Evolutionary conservation across 768 basidiomycete species (phyloP), one percentile per base, ranked within the genome.

Genomic region (Boletus coccyginus): DNA sequence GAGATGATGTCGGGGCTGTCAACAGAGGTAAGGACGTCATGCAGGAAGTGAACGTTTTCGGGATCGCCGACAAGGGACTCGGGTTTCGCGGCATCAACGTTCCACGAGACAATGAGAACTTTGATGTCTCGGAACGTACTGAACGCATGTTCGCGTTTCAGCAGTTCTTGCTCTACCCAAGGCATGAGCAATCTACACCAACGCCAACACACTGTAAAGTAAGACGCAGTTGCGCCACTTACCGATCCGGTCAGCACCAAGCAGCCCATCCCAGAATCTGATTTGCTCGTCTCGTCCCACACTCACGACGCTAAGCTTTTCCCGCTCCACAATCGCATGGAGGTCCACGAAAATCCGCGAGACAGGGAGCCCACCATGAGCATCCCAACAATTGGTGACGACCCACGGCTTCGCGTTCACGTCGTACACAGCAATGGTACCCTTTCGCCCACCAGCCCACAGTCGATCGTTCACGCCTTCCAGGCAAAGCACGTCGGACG

Each of bases 231-330:
- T 8, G 12, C 16, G 31, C 44, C 32, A 80, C 87, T 70, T 61
- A 95, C 94, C 92, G 52, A 95, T 83, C 89, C 92, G 94, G 65
- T 95, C 89, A 16, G 80, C 76, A 12, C 86, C 86, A 36, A 97
- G 73, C 42, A 97, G 70, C 0, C 95, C 96, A 68, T 98, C 96
- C 96, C 95, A 98, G 50, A 92, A 80, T 60, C 79, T 78, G 44
- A 97, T 61, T 46, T 77, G 75, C 63, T 86, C 90, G 69, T 90
- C 94, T 54, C 82, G 76, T 14, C 89, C 92, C 52, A 85, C 75
- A 66, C 90, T 94, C 60, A 82, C 78, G 10, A 96, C 92, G 48
- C 81, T 81, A 48, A 96, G 68, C 59, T 82, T 75, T 42, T 85
- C 79, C 51, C 81, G 78, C 69, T 83, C 81, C 69, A 83, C 81